Evolutionary conservation across 345 rosid genomes (phyloP).

Genomic region (Ailanthus altissimus): DNA sequence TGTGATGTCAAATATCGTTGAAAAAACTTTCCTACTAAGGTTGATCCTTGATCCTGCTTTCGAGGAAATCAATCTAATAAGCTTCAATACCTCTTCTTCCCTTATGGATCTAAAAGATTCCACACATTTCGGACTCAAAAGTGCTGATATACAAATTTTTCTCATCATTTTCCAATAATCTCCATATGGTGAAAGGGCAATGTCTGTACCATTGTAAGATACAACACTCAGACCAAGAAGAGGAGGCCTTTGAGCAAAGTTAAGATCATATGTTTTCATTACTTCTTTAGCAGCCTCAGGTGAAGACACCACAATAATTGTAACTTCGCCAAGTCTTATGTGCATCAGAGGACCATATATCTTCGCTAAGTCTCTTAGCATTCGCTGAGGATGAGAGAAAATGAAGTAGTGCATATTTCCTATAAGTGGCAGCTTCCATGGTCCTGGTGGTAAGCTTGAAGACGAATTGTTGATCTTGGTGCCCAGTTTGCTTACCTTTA

Average conservation of each 20-base stretch:
- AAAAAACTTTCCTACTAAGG: conserved; percentile 1
- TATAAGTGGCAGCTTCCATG: too few relatives aligned
- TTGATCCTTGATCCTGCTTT: not conserved
- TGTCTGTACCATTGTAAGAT: not conserved
- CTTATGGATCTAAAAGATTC: conserved; percentile 10
- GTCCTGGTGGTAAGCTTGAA: too few relatives aligned
- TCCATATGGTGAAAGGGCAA: conserved; percentile 19
- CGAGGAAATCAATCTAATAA: not conserved
- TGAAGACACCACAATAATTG: not conserved
- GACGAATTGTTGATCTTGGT: too few relatives aligned
- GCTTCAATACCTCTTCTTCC: conserved; percentile 8
- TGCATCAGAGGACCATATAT: too few relatives aligned
- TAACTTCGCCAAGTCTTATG: too few relatives aligned
- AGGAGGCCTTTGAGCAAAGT: too few relatives aligned
- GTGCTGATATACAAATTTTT: not conserved
- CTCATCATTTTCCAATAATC: conserved; percentile 6
- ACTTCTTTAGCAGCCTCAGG: not conserved
- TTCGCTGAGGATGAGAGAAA: too few relatives aligned
- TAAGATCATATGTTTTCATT: too few relatives aligned
- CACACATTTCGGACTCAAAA: not conserved
- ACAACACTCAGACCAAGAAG: not conserved
- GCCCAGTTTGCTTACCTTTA: too few relatives aligned
- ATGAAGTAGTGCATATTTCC: too few relatives aligned
- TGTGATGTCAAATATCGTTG: not conserved
- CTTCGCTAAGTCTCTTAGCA: too few relatives aligned